Evolutionary conservation across 2,329 filamentous ascomycete species (phyloP).

Genomic region (Penicillium sp.): DNA sequence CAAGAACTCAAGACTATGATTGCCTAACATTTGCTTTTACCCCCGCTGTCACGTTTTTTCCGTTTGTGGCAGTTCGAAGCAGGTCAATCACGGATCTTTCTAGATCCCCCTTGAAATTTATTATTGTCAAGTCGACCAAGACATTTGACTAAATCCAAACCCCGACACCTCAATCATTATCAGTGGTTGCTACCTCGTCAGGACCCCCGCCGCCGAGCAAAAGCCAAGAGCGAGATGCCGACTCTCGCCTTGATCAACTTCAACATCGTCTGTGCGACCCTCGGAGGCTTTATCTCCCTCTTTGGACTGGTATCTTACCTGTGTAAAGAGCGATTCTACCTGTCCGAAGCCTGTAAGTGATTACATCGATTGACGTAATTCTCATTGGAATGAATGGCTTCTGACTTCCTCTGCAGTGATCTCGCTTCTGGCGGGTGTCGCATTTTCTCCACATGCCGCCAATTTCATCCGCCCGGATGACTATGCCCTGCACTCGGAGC

Average conservation of each 20-base stretch:
- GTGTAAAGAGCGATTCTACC: conserved; percentile 86
- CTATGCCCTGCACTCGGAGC: conserved; percentile 66
- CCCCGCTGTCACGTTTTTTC: conserved; percentile 12
- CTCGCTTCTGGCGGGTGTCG: conserved; percentile 77
- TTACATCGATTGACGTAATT: background rate
- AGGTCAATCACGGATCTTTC: conserved; percentile 6
- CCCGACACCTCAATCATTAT: background rate
- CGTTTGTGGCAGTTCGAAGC: conserved; percentile 14
- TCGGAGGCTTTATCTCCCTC: conserved; percentile 87
- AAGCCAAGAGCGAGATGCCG: conserved; percentile 56
- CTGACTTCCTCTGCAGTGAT: conserved; percentile 66
- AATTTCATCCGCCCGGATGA: conserved; percentile 77
- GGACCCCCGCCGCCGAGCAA: conserved; percentile 1
- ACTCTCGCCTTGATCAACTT: conserved; percentile 73
- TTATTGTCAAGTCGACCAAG: background rate
- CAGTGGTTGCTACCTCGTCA: background rate
- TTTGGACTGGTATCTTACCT: conserved; percentile 91
- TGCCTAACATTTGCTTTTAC: conserved; percentile 46
- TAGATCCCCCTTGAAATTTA: background rate
- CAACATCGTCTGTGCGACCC: conserved; percentile 79
- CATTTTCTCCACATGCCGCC: conserved; percentile 77
- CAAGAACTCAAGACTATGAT: conserved; percentile 38
- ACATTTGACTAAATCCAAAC: background rate
- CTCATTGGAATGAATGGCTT: background rate
- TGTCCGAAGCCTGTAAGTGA: conserved; percentile 82